A percentile compares a stretch with the other conserved stretches of the same genome.
phyloP scores from a whole-genome alignment of 129 eudicot genomes.

The Gnaphalium uliginosum region DNA sequence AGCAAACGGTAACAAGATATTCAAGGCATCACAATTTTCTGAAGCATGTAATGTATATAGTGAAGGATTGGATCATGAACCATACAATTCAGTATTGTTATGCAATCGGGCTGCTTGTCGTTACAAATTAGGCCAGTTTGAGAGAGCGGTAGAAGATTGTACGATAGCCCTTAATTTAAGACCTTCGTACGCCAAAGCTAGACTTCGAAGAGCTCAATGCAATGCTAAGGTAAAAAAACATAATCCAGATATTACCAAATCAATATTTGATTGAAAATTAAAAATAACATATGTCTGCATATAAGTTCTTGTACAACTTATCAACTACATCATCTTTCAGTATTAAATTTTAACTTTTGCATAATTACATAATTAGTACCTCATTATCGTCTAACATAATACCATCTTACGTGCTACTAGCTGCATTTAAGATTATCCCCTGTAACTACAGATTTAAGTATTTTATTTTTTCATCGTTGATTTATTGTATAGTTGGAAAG shows the following conservation, averaged over 20 bases:
- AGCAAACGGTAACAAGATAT: constrained; percentile 59
- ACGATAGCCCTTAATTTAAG: constrained; percentile 52
- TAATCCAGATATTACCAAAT: not conserved
- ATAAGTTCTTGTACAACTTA: no score
- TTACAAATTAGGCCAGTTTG: constrained; percentile 61
- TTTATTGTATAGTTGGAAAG: constrained; percentile 49
- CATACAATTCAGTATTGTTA: constrained; percentile 61
- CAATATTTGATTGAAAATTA: no score
- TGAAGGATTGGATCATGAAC: constrained; percentile 69
- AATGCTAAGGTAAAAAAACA: constrained; percentile 46
- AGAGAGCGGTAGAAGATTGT: constrained; percentile 73
- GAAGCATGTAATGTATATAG: constrained; percentile 61
- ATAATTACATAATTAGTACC: no score
- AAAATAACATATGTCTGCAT: no score
- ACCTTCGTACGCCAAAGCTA: constrained; percentile 75
- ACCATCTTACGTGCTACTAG: no score
- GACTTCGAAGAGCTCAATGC: constrained; percentile 79
- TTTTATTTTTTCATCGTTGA: not conserved
- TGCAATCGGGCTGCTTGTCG: constrained; percentile 89
- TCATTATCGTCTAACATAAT: not conserved
- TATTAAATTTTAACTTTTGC: no score
- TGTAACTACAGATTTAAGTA: not conserved
- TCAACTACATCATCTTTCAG: no score
- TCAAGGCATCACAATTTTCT: constrained; percentile 46
- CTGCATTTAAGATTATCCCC: no score